Evolutionary conservation across 73 alveolate genomes (phyloP), one percentile per base, ranked within the genome.

Genomic region (Stentor roeselii): DNA sequence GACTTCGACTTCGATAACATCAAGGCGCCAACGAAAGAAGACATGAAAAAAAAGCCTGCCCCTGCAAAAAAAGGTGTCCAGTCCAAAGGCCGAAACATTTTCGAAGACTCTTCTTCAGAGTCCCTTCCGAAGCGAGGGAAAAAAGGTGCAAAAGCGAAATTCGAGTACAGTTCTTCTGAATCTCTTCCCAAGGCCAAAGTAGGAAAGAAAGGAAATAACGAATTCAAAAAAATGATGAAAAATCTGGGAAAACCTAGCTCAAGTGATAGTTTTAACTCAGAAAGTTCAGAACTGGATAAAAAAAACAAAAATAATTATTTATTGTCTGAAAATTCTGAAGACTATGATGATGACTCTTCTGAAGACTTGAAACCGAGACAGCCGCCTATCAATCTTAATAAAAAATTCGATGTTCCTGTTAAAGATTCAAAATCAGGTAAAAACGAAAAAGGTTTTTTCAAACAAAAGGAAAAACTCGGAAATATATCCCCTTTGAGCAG

Each of bases 381-480:
- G 2, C 80, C 37, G 2, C 80, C 80, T 30, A 67, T 67, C 14
- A 21, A n/a, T 67, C 34, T 67, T 27, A 67, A 67, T 40, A 67
- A 67, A 67, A 67, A 67, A 67, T 40, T 67, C 14, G 80, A 67
- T 40, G 34, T 32, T 34, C 80, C 80, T 67, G 37, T 11, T 15
- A 32, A 67, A 67, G 37, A 21, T 67, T 34, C 14, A 11, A 67
- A 21, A 67, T 67, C 41, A 14, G 41, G 41, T 67, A 21, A 11
- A 2, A 67, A 67, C 37, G 42, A 32, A n/a, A 21, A 67, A 67
- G 80, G 80, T 67, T 32, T 21, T 21, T 21, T 67, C 37, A 21
- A 67, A 67, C 15, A 67, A 32, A 34, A 34, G 1, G 11, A 21
- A 32, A 67, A 40, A 67, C 27, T 67, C 80, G 37, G 37, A 30